Conservation (phyloP, 208 protist species). For the Spironucleus salmonicida region DNA sequence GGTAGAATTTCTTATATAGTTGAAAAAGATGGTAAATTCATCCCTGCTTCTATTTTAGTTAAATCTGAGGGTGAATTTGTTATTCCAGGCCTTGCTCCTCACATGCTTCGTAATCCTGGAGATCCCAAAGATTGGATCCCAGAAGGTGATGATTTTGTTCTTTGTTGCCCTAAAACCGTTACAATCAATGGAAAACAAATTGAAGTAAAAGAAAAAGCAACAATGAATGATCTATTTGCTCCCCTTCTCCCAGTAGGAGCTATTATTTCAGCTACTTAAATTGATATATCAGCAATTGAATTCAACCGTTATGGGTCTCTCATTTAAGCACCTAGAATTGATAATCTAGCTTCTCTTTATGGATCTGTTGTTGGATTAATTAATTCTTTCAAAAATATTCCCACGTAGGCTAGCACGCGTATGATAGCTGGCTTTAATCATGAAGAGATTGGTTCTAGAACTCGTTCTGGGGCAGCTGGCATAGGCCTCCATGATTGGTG, state of each 20-base stretch:
- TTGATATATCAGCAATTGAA: background rate
- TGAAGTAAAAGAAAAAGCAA: too few relatives aligned
- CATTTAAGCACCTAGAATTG: background rate
- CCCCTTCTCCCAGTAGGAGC: background rate
- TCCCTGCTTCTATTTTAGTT: too few relatives aligned
- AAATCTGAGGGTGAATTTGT: background rate
- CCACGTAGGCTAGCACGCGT: background rate
- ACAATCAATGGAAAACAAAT: too few relatives aligned
- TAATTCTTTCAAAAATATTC: background rate
- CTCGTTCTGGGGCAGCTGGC: too few relatives aligned
- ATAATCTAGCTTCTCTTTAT: background rate
- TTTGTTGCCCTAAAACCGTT: too few relatives aligned
- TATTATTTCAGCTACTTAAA: background rate
- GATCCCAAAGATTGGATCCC: background rate
- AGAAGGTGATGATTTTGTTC: background rate
- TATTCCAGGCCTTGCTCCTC: background rate
- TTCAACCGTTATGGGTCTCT: background rate
- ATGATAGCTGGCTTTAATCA: background rate
- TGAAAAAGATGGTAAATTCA: background rate
- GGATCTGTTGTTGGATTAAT: background rate
- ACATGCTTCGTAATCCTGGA: background rate
- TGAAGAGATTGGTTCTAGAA: background rate
- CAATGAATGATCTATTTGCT: too few relatives aligned
- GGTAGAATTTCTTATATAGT: background rate
- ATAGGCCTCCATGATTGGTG: background rate